Evolutionary conservation across 306 rosid species (phyloP).

Genomic region (Dalbergia oliveri): DNA sequence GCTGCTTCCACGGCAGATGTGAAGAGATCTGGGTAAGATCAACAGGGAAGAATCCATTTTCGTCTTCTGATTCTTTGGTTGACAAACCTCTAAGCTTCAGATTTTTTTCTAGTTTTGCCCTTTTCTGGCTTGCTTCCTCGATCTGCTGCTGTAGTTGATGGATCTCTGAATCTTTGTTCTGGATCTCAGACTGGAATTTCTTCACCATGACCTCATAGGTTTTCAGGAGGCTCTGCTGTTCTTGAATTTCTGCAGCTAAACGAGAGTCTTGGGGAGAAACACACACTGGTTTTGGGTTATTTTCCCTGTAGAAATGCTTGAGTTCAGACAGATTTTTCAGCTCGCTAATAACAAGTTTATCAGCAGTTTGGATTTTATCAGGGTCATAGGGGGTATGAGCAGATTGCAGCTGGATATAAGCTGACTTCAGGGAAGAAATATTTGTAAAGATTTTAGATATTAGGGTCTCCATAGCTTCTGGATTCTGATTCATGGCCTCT

Average conservation of each 20-base stretch:
- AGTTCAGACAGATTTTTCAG: conserved; percentile 93
- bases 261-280: conserved; percentile 98
- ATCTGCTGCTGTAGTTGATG: conserved; percentile 88
- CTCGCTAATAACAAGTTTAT: conserved; percentile 91
- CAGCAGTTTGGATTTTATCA: conserved; percentile 92
- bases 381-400: conserved; percentile 99
- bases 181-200: conserved; percentile 98
- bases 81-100: conserved; percentile 95
- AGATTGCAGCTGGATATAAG: conserved; percentile 95
- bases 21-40: conserved; percentile 93
- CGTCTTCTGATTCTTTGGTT: conserved; percentile 83
- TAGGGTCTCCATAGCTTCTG: conserved; percentile 88
- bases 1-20: conserved; percentile 83
- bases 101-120: conserved; percentile 87
- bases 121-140: conserved; percentile 92
- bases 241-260: conserved; percentile 99
- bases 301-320: conserved; percentile 96
- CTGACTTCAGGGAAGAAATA: conserved; percentile 87
- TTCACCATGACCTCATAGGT: conserved; percentile 99
- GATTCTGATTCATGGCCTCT: conserved; percentile 95
- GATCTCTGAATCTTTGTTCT: conserved; percentile 95
- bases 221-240: conserved; percentile 93
- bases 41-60: conserved; percentile 72
- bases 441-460: conserved; percentile 83
- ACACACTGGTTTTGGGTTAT: conserved; percentile 92